These are phyloP conservation scores for Plasmopara viticola DNA, from an alignment of 352 stramenopile species.

Conservation along the genomic window DNA sequence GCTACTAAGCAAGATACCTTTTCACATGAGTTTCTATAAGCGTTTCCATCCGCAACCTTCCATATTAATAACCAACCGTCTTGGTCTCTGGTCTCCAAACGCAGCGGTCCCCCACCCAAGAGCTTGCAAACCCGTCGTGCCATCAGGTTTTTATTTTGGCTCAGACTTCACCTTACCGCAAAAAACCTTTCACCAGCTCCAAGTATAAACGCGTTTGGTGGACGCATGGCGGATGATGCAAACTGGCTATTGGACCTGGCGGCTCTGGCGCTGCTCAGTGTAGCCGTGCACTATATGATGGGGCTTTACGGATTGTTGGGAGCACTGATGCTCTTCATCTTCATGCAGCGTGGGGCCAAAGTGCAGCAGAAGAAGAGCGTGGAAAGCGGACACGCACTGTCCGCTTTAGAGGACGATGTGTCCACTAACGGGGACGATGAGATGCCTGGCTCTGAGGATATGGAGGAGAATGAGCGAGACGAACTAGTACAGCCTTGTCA, in stretches of 20 bases:
- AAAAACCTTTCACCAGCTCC: constrained; percentile 5
- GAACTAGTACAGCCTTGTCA: constrained; percentile 6
- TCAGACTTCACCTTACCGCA: constrained; percentile 7
- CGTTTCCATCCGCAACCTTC: constrained; percentile 8
- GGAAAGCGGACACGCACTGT: constrained; percentile 12
- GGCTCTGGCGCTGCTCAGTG: constrained; percentile 44
- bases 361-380: background rate
- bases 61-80: background rate
- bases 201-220: constrained; percentile 7
- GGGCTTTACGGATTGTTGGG: constrained; percentile 44
- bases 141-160: constrained; percentile 6
- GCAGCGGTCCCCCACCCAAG: constrained; percentile 3
- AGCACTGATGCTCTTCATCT: constrained; percentile 30
- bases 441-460: background rate
- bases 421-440: constrained; percentile 23
- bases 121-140: background rate
- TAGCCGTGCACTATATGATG: constrained; percentile 61
- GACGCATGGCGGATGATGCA: constrained; percentile 25
- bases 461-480: constrained; percentile 4
- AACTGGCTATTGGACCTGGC: constrained; percentile 56
- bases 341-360: constrained; percentile 35
- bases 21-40: constrained; percentile 7
- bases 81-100: background rate
- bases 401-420: constrained; percentile 13
- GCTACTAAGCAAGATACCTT: constrained; percentile 2